Percentiles rank a stretch among this genome's conserved stretches.
Evolutionary conservation across 163 green algal genomes (phyloP).

Genomic region (Scenedesmus sp.): DNA sequence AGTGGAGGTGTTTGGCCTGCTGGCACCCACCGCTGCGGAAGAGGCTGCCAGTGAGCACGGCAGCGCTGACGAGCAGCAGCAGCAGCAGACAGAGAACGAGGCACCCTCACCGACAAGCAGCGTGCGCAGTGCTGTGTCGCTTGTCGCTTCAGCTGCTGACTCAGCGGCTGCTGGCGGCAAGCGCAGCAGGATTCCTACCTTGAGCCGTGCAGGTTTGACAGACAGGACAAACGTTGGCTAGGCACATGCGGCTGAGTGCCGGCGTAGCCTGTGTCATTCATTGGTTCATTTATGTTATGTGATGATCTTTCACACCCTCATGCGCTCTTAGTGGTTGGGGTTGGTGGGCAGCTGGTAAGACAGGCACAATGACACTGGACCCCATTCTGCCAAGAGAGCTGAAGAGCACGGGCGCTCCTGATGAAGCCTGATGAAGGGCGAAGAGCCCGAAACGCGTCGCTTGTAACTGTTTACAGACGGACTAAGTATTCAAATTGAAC

Average conservation of each 20-base stretch:
- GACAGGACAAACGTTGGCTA: constrained; percentile 45
- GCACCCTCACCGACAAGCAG: constrained; percentile 27
- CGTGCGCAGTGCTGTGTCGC: constrained; percentile 17
- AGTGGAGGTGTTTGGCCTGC: constrained; percentile 43
- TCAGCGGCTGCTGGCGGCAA: neutral
- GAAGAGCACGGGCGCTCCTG: too few species aligned
- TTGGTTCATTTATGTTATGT: neutral
- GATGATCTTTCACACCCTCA: neutral
- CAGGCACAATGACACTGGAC: neutral
- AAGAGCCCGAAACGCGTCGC: too few species aligned
- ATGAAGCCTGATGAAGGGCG: too few species aligned
- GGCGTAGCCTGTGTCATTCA: neutral
- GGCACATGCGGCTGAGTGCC: neutral
- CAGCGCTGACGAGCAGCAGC: neutral
- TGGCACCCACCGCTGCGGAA: constrained; percentile 1
- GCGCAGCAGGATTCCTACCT: constrained; percentile 46
- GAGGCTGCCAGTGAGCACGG: neutral
- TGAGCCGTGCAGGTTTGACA: constrained; percentile 31
- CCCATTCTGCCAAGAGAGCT: too few species aligned
- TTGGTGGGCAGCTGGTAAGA: too few species aligned
- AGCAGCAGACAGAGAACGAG: constrained; percentile 32
- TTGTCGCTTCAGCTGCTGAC: neutral
- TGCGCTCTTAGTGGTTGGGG: too few species aligned
- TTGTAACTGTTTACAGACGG: too few species aligned
- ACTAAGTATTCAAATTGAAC: too few species aligned